Percentiles rank a stretch among this genome's conserved stretches.
phyloP scores from a whole-genome alignment of 2,329 filamentous ascomycete genomes.

The Sporothrix luriei region DNA sequence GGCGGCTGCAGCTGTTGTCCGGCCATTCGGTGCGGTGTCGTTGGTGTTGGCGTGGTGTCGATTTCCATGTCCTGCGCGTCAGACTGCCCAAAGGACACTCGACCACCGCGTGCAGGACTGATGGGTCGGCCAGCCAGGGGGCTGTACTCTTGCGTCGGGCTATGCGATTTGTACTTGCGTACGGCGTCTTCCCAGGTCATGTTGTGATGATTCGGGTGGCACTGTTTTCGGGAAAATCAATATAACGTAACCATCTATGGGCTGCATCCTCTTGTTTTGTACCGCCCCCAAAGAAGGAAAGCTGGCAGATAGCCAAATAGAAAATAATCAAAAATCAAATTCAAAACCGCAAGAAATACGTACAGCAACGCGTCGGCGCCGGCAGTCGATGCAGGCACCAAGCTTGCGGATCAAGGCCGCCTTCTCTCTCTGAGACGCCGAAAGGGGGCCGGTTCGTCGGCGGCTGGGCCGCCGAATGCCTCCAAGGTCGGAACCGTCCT shows the following conservation, averaged over 20 bases:
- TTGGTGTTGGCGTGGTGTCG: slow-evolving; percentile 47
- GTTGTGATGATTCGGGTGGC: slow-evolving; percentile 61
- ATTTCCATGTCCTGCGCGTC: slow-evolving; percentile 60
- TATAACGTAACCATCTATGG: slow-evolving; percentile 23
- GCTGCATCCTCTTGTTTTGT: neutral
- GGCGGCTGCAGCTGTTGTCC: slow-evolving; percentile 23
- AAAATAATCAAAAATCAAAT: slow-evolving; percentile 5
- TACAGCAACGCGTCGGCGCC: slow-evolving; percentile 31
- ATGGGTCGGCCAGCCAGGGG: slow-evolving; percentile 42
- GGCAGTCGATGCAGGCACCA: slow-evolving; percentile 59
- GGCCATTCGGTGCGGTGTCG: slow-evolving; percentile 20
- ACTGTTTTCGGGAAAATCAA: slow-evolving; percentile 44
- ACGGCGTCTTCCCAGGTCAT: slow-evolving; percentile 64
- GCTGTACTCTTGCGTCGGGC: slow-evolving; percentile 56
- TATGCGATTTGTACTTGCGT: slow-evolving; percentile 57
- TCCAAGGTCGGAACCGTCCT: slow-evolving; percentile 58
- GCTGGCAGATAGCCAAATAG: slow-evolving; percentile 2
- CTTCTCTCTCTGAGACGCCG: slow-evolving; percentile 60
- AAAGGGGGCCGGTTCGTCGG: slow-evolving; percentile 61
- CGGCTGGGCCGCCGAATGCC: slow-evolving; percentile 59
- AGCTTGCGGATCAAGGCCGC: slow-evolving; percentile 63
- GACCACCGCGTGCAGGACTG: slow-evolving; percentile 48
- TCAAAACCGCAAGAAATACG: slow-evolving; percentile 17
- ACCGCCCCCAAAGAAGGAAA: neutral
- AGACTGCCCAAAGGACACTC: slow-evolving; percentile 47